Evolutionary conservation across 345 rosid species (phyloP), one percentile per base, ranked within the genome.

Genomic region (Excoecaria cochinchinensis): DNA sequence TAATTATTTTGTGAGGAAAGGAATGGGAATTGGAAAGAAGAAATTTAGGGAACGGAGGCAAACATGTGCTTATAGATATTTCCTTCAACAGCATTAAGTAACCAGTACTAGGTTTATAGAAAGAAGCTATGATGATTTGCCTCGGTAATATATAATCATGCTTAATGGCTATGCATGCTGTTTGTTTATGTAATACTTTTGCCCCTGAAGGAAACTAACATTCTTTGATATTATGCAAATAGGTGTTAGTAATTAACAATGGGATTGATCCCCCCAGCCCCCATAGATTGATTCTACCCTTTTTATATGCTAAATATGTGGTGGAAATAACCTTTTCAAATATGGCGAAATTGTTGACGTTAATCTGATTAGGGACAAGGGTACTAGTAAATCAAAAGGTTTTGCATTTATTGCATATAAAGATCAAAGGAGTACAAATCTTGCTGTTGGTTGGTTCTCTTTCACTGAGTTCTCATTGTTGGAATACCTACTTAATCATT

Each of bases 301-400:
- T 31, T 44, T 53, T 38, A 21, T 16, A 25, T n/a, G 55, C 65
- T 39, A 71, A 31, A 40, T 53, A 4, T 65, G 12, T 66, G 14
- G n/a, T 39, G 31, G 19, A 17, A 65, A 65, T 65, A 42, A n/a
- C 48, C 16, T 71, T 73, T 57, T 57, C 79, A 91, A 97, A 76
- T 92, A 85, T 15, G 97, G 98, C 36, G 99, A 92, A 85, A 76
- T 95, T 66, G 99, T 95, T 17, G 99, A 93, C 77, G 94, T 91
- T 16, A 93, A 95, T 85, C 91, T 95, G 24, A 87, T 92, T 22
- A 85, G 97, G 79, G 97, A 95, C 85, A 91, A 92, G 77, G 95
- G 82, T 53, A 95, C 99, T 70, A 96, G 98, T 3, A 95, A 95
- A 85, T 91, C 98, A 0, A 95, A 81, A 74, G 98, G 99, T 60